Evolutionary conservation across 805 yeast species (phyloP), one percentile per base, ranked within the genome.

Genomic region (Zygotorulaspora florentina): DNA sequence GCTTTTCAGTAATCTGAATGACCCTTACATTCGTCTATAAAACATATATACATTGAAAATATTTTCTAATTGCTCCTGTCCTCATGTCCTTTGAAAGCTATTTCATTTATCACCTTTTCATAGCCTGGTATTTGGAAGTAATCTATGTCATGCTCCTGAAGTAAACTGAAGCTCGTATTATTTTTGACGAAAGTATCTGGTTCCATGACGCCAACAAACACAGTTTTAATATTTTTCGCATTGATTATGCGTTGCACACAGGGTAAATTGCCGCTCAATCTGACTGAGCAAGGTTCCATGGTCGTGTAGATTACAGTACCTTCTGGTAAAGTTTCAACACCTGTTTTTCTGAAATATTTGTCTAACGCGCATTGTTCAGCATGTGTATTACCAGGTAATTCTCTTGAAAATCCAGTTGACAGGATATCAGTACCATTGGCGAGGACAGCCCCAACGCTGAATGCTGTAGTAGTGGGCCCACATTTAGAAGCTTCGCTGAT

Each of bases 331-430:
- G 67, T 68, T 2, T 55, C 42, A 4, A 48, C 48, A 36, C 66
- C 56, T 1, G 66, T 62, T 31, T 65, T 55, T 6, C 59, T 54
- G 46, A 72, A 79, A 55, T 82, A 84, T 64, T 93, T 93, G 27
- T 81, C 85, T 46, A 93, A 61, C 0, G 96, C 96, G 70, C 95
- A 85, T 62, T 93, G 96, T 59, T 93, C 99, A 3, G 99, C 99
- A 64, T 91, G 99, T 0, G 99, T 91, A 65, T 91, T 93, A 0
- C 98, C 99, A 15, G 84, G 86, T 2, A 90, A 69, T 64, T 93
- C 99, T 44, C 98, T 74, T 0, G 98, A 87, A 59, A 79, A 88
- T 0, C 99, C 99, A 0, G 87, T 80, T 7, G 85, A 74, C n/a
- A 93, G 61, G 0, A 91, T 70, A 42, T 75, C 58, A 17, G 75